A percentile compares a stretch with the other conserved stretches of the same genome.
phyloP scores from a whole-genome alignment of 345 rosid genomes.

The Atalantia buxifolia region DNA sequence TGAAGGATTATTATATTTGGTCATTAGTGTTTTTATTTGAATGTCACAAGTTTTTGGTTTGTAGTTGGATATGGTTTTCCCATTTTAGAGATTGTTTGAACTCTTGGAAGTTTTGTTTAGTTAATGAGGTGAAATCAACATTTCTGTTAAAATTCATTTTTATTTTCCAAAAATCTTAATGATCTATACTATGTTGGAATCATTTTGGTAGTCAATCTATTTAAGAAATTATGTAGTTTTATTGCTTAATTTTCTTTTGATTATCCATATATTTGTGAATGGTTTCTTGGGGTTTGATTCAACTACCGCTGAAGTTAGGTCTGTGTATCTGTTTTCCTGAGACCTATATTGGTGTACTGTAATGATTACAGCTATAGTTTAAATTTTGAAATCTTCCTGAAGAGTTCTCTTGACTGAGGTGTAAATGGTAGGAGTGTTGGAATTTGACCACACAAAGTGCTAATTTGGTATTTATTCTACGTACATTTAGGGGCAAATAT shows the following conservation, averaged over 20 bases:
- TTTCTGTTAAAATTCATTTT: background rate
- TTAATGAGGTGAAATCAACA: slow-evolving; percentile 12
- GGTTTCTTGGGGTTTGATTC: no score
- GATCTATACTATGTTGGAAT: background rate
- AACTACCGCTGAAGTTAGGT: no score
- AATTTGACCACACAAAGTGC: background rate
- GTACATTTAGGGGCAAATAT: no score
- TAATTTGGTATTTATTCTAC: background rate
- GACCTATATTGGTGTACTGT: no score
- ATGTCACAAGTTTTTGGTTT: slow-evolving; percentile 18
- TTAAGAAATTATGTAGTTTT: background rate
- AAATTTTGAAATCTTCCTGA: no score
- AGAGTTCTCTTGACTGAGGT: background rate
- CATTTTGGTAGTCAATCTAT: background rate
- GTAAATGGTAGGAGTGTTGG: background rate
- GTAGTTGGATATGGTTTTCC: slow-evolving; percentile 24
- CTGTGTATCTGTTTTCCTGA: no score
- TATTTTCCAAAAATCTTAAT: background rate
- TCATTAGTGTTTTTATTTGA: slow-evolving; percentile 8
- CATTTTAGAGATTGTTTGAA: slow-evolving; percentile 7
- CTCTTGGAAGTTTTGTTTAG: slow-evolving; percentile 21
- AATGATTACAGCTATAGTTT: no score
- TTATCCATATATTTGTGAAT: background rate
- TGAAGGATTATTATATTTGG: slow-evolving; percentile 1
- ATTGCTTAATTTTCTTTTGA: background rate